Evolutionary conservation across 1,284 basidiomycete genomes (phyloP).

Genomic region (Apiotrichum gamsii): DNA sequence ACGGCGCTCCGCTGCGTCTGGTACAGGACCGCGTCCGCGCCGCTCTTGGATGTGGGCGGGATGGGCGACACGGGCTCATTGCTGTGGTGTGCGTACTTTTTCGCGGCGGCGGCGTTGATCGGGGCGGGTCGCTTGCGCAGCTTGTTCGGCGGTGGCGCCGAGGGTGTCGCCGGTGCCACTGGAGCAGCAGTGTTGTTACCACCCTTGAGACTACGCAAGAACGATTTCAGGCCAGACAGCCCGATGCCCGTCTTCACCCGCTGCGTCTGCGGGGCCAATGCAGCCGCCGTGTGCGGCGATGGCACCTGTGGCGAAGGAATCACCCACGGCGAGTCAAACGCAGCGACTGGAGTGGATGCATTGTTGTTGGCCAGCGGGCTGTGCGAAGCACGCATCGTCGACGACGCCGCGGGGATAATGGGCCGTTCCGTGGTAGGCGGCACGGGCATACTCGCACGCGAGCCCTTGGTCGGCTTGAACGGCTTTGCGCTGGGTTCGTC

Average conservation of each 20-base stretch:
- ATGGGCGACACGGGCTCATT: slow-evolving; percentile 7
- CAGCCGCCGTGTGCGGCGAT: slow-evolving; percentile 23
- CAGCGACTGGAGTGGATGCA: not conserved
- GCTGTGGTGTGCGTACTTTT: slow-evolving; percentile 2
- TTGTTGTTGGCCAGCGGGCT: not conserved
- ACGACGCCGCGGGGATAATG: not conserved
- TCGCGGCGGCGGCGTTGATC: slow-evolving; percentile 5
- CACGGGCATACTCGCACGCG: slow-evolving; percentile 10
- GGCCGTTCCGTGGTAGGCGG: slow-evolving; percentile 2
- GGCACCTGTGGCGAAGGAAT: slow-evolving; percentile 30
- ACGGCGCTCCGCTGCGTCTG: not conserved
- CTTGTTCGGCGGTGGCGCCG: not conserved
- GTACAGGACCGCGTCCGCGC: not conserved
- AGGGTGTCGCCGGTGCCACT: no score
- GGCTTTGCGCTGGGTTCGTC: slow-evolving; percentile 12
- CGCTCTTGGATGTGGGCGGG: not conserved
- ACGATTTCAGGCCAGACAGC: slow-evolving; percentile 39
- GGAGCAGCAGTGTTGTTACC: no score
- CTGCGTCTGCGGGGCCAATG: slow-evolving; percentile 10
- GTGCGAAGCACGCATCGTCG: not conserved
- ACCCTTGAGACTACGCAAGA: slow-evolving; percentile 27
- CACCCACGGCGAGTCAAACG: slow-evolving; percentile 28
- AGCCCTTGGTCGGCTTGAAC: not conserved
- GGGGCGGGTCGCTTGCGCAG: slow-evolving; percentile 10
- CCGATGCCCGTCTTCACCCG: slow-evolving; percentile 25